Percentiles rank a stretch among this genome's conserved stretches.
phyloP scores from a whole-genome alignment of 495 filamentous ascomycete genomes.

The Hypomontagnella submonticulosa region DNA sequence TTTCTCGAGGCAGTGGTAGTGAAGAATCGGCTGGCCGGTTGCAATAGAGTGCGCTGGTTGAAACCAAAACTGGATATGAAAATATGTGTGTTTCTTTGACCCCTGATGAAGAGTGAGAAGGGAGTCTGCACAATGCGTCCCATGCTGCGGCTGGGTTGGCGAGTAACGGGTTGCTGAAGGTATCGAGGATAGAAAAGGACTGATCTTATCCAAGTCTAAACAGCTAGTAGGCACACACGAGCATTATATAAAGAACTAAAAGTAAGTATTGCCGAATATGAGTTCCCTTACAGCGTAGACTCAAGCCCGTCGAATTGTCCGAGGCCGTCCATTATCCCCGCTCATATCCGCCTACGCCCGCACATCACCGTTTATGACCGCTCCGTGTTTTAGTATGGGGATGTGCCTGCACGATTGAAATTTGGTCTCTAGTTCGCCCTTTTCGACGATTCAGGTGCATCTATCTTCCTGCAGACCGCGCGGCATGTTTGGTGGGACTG shows the following conservation, averaged over 20 bases:
- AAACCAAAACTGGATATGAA: not conserved
- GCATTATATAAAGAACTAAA: not conserved
- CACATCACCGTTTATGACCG: slow-evolving; percentile 14
- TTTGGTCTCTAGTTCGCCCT: no score
- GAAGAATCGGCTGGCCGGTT: not conserved
- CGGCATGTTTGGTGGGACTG: no score
- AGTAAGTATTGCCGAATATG: slow-evolving; percentile 2
- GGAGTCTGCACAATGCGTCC: not conserved
- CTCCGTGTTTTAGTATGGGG: no score
- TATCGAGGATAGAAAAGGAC: not conserved
- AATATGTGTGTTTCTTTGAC: not conserved
- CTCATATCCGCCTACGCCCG: slow-evolving; percentile 17
- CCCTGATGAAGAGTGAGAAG: not conserved
- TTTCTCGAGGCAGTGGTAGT: not conserved
- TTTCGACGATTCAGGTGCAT: no score
- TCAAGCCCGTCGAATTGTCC: slow-evolving; percentile 3
- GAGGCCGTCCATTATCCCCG: slow-evolving; percentile 18
- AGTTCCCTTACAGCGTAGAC: not conserved
- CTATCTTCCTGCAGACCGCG: no score
- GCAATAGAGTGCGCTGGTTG: not conserved
- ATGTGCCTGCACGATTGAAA: no score
- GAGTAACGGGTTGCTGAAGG: not conserved
- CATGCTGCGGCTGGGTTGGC: slow-evolving; percentile 2
- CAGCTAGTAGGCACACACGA: not conserved
- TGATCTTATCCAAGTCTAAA: not conserved